Evolutionary conservation across 768 basidiomycete genomes (phyloP).

Genomic region (Phanerochaete sordida): DNA sequence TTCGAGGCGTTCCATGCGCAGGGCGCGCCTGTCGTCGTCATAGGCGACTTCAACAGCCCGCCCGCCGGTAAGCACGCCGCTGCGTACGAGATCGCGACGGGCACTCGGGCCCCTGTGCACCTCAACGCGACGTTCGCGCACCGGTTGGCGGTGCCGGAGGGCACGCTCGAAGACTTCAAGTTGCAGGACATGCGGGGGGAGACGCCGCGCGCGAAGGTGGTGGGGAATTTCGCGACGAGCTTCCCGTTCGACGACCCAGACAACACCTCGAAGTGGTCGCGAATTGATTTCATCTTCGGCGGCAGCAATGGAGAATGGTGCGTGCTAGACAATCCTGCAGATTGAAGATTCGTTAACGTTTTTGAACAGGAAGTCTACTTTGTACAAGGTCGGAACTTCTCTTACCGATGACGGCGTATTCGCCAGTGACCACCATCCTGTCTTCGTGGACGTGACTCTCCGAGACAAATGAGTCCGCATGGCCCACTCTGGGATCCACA

Average conservation of each 20-base stretch:
- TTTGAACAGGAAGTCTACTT: conserved; percentile 31
- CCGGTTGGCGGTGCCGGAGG: conserved; percentile 35
- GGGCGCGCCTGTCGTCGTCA: conserved; percentile 40
- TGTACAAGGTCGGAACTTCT: conserved; percentile 37
- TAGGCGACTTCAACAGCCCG: conserved; percentile 55
- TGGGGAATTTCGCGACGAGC: conserved; percentile 47
- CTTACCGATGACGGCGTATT: conserved; percentile 49
- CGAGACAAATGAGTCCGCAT: no score
- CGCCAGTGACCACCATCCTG: conserved; percentile 55
- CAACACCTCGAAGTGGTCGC: conserved; percentile 32
- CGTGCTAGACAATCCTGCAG: conserved; percentile 12
- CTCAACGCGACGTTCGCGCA: conserved; percentile 41
- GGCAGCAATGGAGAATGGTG: conserved; percentile 44
- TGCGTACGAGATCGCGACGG: conserved; percentile 50
- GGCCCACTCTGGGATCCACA: no score
- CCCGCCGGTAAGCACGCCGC: conserved; percentile 41
- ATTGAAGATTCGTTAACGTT: not conserved
- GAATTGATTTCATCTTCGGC: conserved; percentile 56
- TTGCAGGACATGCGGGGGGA: no score
- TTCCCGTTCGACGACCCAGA: conserved; percentile 45
- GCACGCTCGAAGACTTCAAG: conserved; percentile 38
- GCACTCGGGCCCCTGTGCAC: conserved; percentile 33
- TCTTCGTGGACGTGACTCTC: conserved; percentile 39
- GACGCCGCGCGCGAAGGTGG: conserved; percentile 38
- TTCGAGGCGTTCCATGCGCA: conserved; percentile 39